phyloP scores from a whole-genome alignment of 108 stramenopile genomes.

The Cyclotella sp. region DNA sequence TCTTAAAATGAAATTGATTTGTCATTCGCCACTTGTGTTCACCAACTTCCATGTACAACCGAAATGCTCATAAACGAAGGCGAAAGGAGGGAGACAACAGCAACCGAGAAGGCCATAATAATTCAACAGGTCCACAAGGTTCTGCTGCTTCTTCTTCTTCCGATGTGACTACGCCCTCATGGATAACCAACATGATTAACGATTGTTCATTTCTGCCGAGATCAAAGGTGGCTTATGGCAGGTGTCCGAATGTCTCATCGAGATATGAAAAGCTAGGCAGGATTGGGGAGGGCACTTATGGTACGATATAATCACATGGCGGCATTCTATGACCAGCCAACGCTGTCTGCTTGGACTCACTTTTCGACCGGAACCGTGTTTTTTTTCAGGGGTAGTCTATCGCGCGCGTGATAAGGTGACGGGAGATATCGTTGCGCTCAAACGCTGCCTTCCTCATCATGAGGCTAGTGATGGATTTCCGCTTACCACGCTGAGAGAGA shows the following conservation, averaged over 20 bases:
- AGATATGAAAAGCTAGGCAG: constrained; percentile 92
- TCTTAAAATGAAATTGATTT: too few species aligned
- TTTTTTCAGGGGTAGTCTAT: constrained; percentile 80
- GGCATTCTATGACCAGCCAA: too few species aligned
- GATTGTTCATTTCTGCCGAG: background rate
- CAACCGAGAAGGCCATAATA: background rate
- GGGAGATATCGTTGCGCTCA: constrained; percentile 70
- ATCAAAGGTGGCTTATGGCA: constrained; percentile 39
- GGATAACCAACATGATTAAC: background rate
- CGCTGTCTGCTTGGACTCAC: background rate
- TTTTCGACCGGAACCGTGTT: background rate
- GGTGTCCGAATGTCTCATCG: constrained; percentile 69
- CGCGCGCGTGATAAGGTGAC: constrained; percentile 79
- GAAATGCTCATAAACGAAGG: background rate
- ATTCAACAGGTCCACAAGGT: background rate
- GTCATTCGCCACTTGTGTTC: too few species aligned
- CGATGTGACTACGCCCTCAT: background rate
- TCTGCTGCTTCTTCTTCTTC: background rate
- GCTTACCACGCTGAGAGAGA: constrained; percentile 82
- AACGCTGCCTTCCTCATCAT: constrained; percentile 83
- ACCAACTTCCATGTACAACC: too few species aligned
- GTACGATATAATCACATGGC: constrained; percentile 24
- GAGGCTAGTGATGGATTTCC: constrained; percentile 88
- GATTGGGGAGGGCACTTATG: constrained; percentile 98
- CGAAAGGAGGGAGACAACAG: background rate